Evolutionary conservation across 164 flowering plant genomes (phyloP), one percentile per base, ranked within the genome.

Genomic region (Berberis vulgaris): DNA sequence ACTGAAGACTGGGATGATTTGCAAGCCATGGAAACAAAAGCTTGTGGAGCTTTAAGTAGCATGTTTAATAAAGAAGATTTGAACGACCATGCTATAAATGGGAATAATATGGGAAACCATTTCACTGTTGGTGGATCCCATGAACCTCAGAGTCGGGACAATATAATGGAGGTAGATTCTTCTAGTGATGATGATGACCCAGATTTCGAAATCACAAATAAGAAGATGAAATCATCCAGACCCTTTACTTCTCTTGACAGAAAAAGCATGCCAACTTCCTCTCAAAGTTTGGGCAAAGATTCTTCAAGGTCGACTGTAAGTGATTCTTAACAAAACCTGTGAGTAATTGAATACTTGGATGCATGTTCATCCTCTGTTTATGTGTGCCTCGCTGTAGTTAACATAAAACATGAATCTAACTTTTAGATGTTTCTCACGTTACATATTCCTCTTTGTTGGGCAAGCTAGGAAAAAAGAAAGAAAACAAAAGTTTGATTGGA

Each of bases 1-100:
- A 76, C 54, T 67, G 99, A 94, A 75, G 99, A 94, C 43, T 94
- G 97, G 96, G 99, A 87, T 77, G 99, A 91, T 79, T 72, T 87
- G 57, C 88, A 89, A 66, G 88, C 78, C 26, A 67, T 85, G 70
- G 99, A 94, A 75, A 67, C 83, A 2, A 91, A 91, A 78, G 87
- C 88, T 67, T 86, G 89, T 70, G 93, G 96, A 61, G 76, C 81
- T 67, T 71, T 90, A 69, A 74, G 66, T 69, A 69, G 72, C 52
- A 77, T 90, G 69, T 78, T 93, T 61, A 75, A 72, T 7, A 72
- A 76, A 57, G 81, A 77, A 61, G 68, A 8, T 1, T 52, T 60
- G 38, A 63, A 65, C 41, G 53, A 53, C 65, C 76, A 69, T 62
- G 50, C 46, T 4, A 66, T 52, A 44, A 65, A 74, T 62, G 74